Percentiles rank a stretch among this genome's conserved stretches.
Evolutionary conservation across 2,329 filamentous ascomycete species (phyloP).

Genomic region (Paecilomyces variotii): DNA sequence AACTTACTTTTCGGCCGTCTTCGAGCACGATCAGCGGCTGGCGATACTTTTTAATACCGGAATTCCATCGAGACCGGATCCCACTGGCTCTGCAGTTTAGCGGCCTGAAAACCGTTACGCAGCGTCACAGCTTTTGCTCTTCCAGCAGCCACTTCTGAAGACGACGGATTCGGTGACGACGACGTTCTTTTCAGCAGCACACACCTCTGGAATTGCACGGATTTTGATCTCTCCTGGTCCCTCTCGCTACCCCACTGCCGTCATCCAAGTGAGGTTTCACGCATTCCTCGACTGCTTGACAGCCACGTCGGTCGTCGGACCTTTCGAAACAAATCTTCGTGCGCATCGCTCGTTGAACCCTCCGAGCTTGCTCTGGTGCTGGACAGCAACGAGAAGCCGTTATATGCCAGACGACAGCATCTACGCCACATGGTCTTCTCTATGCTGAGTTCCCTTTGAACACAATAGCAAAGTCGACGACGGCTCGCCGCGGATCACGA

Average conservation of each 20-base stretch:
- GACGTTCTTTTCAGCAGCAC: conserved; percentile 2
- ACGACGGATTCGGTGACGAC: not conserved
- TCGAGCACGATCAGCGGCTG: conserved; percentile 9
- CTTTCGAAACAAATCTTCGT: not conserved
- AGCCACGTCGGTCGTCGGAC: conserved; percentile 1
- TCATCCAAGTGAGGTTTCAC: conserved; percentile 1
- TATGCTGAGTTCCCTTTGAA: conserved; percentile 12
- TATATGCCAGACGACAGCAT: conserved; percentile 1
- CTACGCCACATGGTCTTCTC: conserved; percentile 16
- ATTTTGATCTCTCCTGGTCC: not conserved
- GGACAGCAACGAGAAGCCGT: not conserved
- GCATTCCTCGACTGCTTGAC: not conserved
- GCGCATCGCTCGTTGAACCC: not conserved
- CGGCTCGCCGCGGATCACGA: not conserved
- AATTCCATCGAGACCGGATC: conserved; percentile 11
- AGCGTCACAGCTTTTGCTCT: not conserved
- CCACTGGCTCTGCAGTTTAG: conserved; percentile 5
- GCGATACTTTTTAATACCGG: conserved; percentile 10
- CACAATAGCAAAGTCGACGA: conserved; percentile 8
- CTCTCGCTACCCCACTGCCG: conserved; percentile 2
- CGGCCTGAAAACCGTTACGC: conserved; percentile 2
- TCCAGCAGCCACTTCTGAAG: not conserved
- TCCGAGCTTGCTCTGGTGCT: not conserved
- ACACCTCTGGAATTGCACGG: not conserved
- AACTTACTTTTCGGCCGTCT: conserved; percentile 12